A percentile compares a stretch with the other conserved stretches of the same genome.
phyloP scores from a whole-genome alignment of 2,329 filamentous ascomycete species.

The Stachybotrys chlorohalonatus region DNA sequence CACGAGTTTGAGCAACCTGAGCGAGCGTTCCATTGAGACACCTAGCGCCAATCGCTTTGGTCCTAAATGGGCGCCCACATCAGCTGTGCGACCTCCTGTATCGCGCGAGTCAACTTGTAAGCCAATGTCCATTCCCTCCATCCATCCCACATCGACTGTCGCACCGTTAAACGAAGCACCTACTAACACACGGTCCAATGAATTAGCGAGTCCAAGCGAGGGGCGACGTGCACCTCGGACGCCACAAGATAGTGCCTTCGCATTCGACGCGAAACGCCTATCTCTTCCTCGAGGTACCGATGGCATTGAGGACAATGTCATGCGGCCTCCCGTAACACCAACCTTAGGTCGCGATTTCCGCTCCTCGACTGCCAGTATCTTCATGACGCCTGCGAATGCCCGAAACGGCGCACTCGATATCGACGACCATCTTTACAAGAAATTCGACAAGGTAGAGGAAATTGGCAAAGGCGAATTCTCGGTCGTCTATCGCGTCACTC shows the following conservation, averaged over 20 bases:
- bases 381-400: slow-evolving; percentile 61
- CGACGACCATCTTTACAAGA: slow-evolving; percentile 62
- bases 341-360: slow-evolving; percentile 50
- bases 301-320: slow-evolving; percentile 20
- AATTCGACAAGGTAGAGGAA: slow-evolving; percentile 73
- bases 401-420: slow-evolving; percentile 60
- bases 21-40: slow-evolving; percentile 30
- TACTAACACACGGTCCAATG: background rate
- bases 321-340: slow-evolving; percentile 65
- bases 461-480: slow-evolving; percentile 91
- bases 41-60: slow-evolving; percentile 39
- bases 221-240: slow-evolving; percentile 63
- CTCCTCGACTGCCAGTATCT: slow-evolving; percentile 37
- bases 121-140: slow-evolving; percentile 20
- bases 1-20: slow-evolving; percentile 25
- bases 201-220: slow-evolving; percentile 53
- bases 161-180: too few relatives aligned
- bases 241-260: slow-evolving; percentile 64
- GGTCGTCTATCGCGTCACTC: slow-evolving; percentile 72
- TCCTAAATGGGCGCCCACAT: slow-evolving; percentile 23
- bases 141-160: background rate
- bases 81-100: slow-evolving; percentile 26
- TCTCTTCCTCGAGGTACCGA: slow-evolving; percentile 62
- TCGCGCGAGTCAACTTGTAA: slow-evolving; percentile 35
- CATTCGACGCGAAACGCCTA: slow-evolving; percentile 72